Evolutionary conservation across 1,284 basidiomycete genomes (phyloP), one percentile per base, ranked within the genome.

Genomic region (Anthracocystis panici-leucophaei): DNA sequence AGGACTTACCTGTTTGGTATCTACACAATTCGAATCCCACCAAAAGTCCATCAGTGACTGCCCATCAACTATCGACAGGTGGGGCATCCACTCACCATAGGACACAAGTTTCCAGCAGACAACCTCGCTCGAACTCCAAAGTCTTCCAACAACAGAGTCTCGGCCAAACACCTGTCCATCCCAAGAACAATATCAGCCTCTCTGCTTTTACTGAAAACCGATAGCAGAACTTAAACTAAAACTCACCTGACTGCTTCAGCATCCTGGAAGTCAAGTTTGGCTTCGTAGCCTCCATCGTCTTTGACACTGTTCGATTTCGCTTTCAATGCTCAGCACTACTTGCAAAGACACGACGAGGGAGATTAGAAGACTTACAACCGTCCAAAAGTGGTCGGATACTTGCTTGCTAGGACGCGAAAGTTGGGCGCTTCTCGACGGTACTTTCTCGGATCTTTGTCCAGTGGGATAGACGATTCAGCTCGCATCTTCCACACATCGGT

Each of bases 221-320:
- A 23, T 11, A 29, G 5, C 3, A 33, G 21, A n/a, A n/a, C n/a
- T n/a, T n/a, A n/a, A n/a, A n/a, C n/a, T n/a, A n/a, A n/a, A 4
- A 57, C 61, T 21, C 45, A 67, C 57, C 66, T 53, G 5, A 75
- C 67, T 3, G 73, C 67, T 7, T 41, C 23, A 2, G 73, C 54
- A 53, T 71, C 57, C 20, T 70, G 73, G 42, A 75, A 75, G 25
- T 75, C 73, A 18, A 75, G 16, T 46, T 71, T 71, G 38, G 67
- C 73, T 33, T 75, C 72, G 48, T 58, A 67, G 11, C 72, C 72
- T 6, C 72, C 63, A 9, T 66, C 53, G 25, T 70, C 72, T 9
- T 16, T 66, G 23, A 70, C 72, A 18, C 59, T 67, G 48, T 56
- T 11, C 10, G 12, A 55, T 18, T 18, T 2, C 14, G 10, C 8